These are phyloP conservation scores for Fusarium duplospermum DNA, from an alignment of 2,329 filamentous ascomycete species.

Conservation along the genomic window DNA sequence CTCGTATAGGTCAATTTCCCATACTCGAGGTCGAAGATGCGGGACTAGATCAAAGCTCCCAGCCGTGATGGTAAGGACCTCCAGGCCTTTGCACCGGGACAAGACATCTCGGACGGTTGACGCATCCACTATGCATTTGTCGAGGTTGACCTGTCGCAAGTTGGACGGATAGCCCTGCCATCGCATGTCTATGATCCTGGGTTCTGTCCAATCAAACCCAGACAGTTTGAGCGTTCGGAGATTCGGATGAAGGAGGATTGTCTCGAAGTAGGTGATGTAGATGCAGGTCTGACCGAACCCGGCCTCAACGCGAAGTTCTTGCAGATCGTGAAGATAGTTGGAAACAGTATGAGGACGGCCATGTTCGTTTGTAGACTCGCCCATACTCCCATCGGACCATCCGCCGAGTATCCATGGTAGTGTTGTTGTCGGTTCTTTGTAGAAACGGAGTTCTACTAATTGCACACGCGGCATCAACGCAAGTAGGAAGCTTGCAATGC, in stretches of 20 bases:
- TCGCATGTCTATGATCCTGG: neutral
- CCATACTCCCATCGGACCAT: too few relatives aligned
- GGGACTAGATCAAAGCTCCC: neutral
- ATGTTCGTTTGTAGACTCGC: neutral
- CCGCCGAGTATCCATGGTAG: neutral
- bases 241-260: neutral
- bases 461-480: neutral
- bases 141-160: neutral
- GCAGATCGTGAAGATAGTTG: neutral
- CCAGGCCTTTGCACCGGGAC: neutral
- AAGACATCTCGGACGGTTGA: neutral
- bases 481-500: neutral
- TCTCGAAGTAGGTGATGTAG: neutral
- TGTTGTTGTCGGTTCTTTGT: neutral
- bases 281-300: neutral
- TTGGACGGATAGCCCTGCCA: neutral
- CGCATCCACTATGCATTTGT: neutral
- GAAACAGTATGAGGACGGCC: neutral
- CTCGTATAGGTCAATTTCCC: neutral
- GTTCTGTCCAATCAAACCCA: neutral
- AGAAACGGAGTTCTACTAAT: neutral
- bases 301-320: neutral
- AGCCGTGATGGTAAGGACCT: neutral
- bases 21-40: neutral
- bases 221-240: neutral